A percentile compares a stretch with the other conserved stretches of the same genome.
These are phyloP conservation scores for Aspergillus texensis DNA, from an alignment of 2,329 filamentous ascomycete genomes.

Conservation along the genomic window DNA sequence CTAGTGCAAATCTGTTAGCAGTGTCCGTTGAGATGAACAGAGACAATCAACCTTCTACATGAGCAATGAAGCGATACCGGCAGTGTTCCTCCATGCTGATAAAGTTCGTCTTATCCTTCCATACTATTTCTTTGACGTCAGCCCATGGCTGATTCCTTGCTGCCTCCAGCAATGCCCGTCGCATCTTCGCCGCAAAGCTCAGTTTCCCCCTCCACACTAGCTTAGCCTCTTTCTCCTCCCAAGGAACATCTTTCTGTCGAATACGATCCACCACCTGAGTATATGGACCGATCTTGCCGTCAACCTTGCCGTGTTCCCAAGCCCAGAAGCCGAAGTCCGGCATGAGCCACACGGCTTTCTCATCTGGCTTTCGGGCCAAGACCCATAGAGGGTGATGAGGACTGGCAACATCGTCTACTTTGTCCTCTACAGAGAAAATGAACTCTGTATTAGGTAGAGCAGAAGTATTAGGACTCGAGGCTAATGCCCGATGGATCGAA, in stretches of 20 bases:
- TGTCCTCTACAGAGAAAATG: conserved; percentile 40
- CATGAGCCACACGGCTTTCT: conserved; percentile 48
- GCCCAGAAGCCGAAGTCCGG: conserved; percentile 54
- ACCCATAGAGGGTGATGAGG: conserved; percentile 40
- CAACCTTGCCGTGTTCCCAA: conserved; percentile 37
- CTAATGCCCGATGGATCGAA: conserved; percentile 47
- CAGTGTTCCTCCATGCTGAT: conserved; percentile 56
- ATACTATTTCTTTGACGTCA: conserved; percentile 43
- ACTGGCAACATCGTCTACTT: conserved; percentile 41
- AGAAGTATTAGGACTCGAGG: conserved; percentile 30
- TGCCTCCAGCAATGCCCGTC: conserved; percentile 35
- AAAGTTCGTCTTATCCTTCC: conserved; percentile 44
- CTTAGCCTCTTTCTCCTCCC: conserved; percentile 37
- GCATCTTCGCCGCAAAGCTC: conserved; percentile 36
- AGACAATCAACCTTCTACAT: conserved; percentile 48
- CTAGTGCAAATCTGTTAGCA: conserved; percentile 14
- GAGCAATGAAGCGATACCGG: conserved; percentile 53
- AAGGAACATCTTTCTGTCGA: conserved; percentile 18
- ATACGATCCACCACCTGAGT: conserved; percentile 24
- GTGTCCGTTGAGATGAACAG: neutral
- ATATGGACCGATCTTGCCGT: conserved; percentile 28
- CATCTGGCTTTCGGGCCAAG: conserved; percentile 34
- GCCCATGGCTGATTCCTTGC: conserved; percentile 44
- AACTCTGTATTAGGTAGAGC: conserved; percentile 48
- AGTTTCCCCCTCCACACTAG: conserved; percentile 49